Base-by-base conservation (phyloP, 495 filamentous ascomycete genomes). In the Penicillium odoratum region DNA sequence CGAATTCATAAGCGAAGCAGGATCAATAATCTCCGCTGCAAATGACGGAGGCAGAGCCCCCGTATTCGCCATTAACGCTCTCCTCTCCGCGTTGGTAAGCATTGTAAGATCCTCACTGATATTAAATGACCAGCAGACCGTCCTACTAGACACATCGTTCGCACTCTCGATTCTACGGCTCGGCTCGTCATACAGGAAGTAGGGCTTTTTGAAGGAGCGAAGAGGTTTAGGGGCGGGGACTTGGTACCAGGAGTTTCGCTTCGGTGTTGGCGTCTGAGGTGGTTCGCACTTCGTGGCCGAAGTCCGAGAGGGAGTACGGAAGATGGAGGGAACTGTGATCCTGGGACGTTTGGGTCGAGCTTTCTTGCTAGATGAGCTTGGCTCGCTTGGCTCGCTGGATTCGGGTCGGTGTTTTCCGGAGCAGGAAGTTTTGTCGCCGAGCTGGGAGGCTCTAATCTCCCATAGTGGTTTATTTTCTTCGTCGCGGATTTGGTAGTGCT, bases 401-500 rank as follows among this genome's bases (percentile, higher is more conserved):
- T 33, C 7, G 31, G 31, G 31, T 7, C 31, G 31, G 31, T 6
- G 5, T 6, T 33, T 7, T 5, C 38, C 38, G 15, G 38, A 10
- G 21, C 25, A 13, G 16, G 15, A 28, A 34, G 15, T 1, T 5
- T 40, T 10, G 16, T 51, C 30, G 31, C 48, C 48, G 2, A 28
- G 33, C 30, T 36, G n/a, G 7, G 33, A 16, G 1, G 0, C 7
- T 13, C 8, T 16, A 4, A 16, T 13, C 0, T 28, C 33, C 51
- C 51, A 53, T 16, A 44, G 21, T 4, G 51, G 51, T 6, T 29
- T 15, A 11, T 21, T 25, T 2, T 8, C 7, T 11, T 46, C 48
- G 30, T 52, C 56, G 1, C 49, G 26, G 26, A 53, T 48, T 15
- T 58, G 56, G 21, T 52, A 52, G 48, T 46, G 30, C 13, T 51